Evolutionary conservation across 805 yeast species (phyloP), one percentile per base, ranked within the genome.

Genomic region (Jamesozyma spencerorum): DNA sequence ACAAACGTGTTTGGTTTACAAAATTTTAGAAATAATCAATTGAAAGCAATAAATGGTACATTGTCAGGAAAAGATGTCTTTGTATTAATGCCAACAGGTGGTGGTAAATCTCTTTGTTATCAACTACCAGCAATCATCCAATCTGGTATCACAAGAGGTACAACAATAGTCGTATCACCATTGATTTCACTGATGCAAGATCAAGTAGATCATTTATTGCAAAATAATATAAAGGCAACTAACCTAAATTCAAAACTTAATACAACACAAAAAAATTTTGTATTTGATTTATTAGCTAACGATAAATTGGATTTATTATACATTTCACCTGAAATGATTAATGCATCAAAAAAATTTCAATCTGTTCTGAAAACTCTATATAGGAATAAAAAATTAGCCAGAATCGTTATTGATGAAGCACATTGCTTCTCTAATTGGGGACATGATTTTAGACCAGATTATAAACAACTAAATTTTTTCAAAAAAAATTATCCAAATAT

Each of bases 391-490:
- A 65, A 67, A 50, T 65, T 92, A 29, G 95, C 97, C 0, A 69
- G 97, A 40, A 72, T 92, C 30, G 95, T 92, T 10, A 86, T 92
- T 34, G 98, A 92, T 64, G 98, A 83, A 57, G 98, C 98, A 0
- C 98, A 92, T 64, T 92, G 98, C 71, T 94, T 92, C 34, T 85
- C 95, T 39, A 82, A 94, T 10, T 92, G 98, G 98, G 98, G 98
- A 17, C 98, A 92, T 62, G 98, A 92, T 62, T 92, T 92, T 60
- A 71, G 98, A 39, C 97, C 97, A 0, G 97, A 92, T 60, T 92
- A 92, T 64, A 85, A 87, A 52, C 82, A 80, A 10, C 68, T 92
- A 55, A 75, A 77, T 28, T 72, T 70, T 48, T 84, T 92, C 60
- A 86, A 86, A 53, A 60, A 65, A 15, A 72, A 75, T 37, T 92